A percentile compares a stretch with the other conserved stretches of the same genome.
phyloP scores from a whole-genome alignment of 1,139 yeast genomes.

The Wickerhamomyces sp. region DNA sequence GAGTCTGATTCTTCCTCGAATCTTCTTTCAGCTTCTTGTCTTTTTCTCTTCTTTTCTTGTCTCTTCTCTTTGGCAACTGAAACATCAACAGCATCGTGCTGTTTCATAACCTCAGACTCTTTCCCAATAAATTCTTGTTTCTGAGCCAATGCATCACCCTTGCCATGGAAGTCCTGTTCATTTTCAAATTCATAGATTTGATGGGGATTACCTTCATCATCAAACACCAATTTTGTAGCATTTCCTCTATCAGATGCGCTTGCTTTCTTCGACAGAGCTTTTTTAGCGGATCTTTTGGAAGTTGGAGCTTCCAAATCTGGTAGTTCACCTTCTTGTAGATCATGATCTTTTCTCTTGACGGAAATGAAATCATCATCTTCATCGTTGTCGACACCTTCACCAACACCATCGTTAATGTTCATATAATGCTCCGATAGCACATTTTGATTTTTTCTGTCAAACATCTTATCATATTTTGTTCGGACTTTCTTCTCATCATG shows the following conservation, averaged over 20 bases:
- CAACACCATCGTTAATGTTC: conserved; percentile 44
- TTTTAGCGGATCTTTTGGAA: conserved; percentile 84
- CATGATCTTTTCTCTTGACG: conserved; percentile 74
- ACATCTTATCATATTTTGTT: conserved; percentile 94
- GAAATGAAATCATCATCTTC: conserved; percentile 79
- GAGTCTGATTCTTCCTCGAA: conserved; percentile 34
- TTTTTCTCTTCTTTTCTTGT: conserved; percentile 82
- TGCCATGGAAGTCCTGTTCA: conserved; percentile 77
- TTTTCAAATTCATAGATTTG: conserved; percentile 86
- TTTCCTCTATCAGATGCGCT: conserved; percentile 60
- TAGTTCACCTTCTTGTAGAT: conserved; percentile 55
- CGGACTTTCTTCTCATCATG: conserved; percentile 48
- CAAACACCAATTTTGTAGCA: conserved; percentile 79
- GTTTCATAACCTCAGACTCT: conserved; percentile 65
- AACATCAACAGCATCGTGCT: conserved; percentile 75
- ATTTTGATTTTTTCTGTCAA: conserved; percentile 89
- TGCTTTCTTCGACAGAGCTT: conserved; percentile 81
- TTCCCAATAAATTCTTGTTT: conserved; percentile 59
- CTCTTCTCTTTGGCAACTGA: conserved; percentile 74
- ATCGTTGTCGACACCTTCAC: conserved; percentile 50
- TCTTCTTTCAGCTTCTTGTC: conserved; percentile 73
- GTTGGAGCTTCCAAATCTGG: conserved; percentile 58
- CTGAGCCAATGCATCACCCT: conserved; percentile 70
- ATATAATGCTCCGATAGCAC: conserved; percentile 85
- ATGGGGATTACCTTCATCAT: conserved; percentile 91